Evolutionary conservation across 305 asterid genomes (phyloP).

Genomic region (Fraxinus platypoda): DNA sequence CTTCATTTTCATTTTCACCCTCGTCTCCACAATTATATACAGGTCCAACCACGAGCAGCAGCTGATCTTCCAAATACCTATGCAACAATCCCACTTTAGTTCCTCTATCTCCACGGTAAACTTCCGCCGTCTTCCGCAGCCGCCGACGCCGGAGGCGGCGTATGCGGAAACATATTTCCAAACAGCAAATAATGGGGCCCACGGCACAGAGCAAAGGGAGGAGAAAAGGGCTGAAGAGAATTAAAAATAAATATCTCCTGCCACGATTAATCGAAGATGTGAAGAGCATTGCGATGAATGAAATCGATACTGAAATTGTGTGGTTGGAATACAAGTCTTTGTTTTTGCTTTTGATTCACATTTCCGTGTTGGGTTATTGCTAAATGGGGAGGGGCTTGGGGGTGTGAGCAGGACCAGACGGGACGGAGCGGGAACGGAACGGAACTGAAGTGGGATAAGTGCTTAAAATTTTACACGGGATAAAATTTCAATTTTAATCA

Average conservation of each 20-base stretch:
- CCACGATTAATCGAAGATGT: slow-evolving; percentile 41
- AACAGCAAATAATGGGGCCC: slow-evolving; percentile 41
- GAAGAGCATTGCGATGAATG: slow-evolving; percentile 35
- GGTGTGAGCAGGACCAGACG: too few relatives aligned
- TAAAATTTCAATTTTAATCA: too few relatives aligned
- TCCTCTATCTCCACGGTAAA: slow-evolving; percentile 12
- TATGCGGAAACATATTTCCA: slow-evolving; percentile 25
- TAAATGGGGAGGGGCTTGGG: neutral
- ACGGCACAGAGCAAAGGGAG: slow-evolving; percentile 37
- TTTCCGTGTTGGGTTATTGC: slow-evolving; percentile 13
- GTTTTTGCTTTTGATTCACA: slow-evolving; percentile 5
- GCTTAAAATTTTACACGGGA: too few relatives aligned
- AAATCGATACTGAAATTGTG: slow-evolving; percentile 11
- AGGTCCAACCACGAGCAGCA: slow-evolving; percentile 37
- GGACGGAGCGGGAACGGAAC: too few relatives aligned
- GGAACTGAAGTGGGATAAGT: too few relatives aligned
- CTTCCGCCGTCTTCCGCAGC: slow-evolving; percentile 18
- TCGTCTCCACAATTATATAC: slow-evolving; percentile 29
- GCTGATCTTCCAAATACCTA: slow-evolving; percentile 54
- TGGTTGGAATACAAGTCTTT: slow-evolving; percentile 22
- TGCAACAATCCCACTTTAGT: slow-evolving; percentile 43
- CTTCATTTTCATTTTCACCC: slow-evolving; percentile 20
- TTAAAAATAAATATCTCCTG: slow-evolving; percentile 33
- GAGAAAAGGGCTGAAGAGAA: slow-evolving; percentile 44
- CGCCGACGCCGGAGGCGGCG: slow-evolving; percentile 27